Percentiles rank a stretch among this genome's conserved stretches.
Evolutionary conservation across 2,329 filamentous ascomycete genomes (phyloP).

Genomic region (Claviceps arundinis): DNA sequence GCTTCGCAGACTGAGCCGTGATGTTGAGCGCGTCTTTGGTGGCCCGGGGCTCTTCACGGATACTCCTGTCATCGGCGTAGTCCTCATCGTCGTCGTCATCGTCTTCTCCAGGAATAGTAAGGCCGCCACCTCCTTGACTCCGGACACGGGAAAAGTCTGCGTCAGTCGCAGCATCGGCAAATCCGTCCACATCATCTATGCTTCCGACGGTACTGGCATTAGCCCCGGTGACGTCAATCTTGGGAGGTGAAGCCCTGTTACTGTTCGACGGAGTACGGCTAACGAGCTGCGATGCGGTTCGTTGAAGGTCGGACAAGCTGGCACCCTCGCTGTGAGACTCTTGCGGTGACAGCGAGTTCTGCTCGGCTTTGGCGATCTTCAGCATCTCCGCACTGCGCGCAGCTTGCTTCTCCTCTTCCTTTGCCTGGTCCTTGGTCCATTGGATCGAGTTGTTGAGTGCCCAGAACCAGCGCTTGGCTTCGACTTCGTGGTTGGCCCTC

Average conservation of each 20-base stretch:
- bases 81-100: slow-evolving; percentile 56
- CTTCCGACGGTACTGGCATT: slow-evolving; percentile 38
- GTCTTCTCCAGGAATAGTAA: slow-evolving; percentile 20
- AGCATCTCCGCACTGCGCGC: slow-evolving; percentile 63
- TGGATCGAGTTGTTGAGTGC: slow-evolving; percentile 97
- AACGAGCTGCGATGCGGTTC: slow-evolving; percentile 31
- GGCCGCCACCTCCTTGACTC: slow-evolving; percentile 19
- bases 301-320: slow-evolving; percentile 33
- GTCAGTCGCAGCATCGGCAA: slow-evolving; percentile 32
- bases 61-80: slow-evolving; percentile 60
- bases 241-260: slow-evolving; percentile 17
- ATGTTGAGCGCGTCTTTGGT: slow-evolving; percentile 95
- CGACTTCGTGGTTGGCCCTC: slow-evolving; percentile 94
- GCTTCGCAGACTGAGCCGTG: slow-evolving; percentile 83
- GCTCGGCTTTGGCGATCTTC: slow-evolving; percentile 67
- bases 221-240: slow-evolving; percentile 22
- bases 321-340: slow-evolving; percentile 38
- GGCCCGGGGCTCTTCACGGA: slow-evolving; percentile 56
- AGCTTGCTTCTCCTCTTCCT: slow-evolving; percentile 70
- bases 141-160: slow-evolving; percentile 25
- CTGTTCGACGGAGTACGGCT: slow-evolving; percentile 14
- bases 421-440: slow-evolving; percentile 94
- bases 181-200: slow-evolving; percentile 36
- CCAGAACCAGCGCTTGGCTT: slow-evolving; percentile 99
- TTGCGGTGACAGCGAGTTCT: slow-evolving; percentile 35